These are phyloP conservation scores for Tylopilus felleus DNA, from an alignment of 768 basidiomycete species.

Conservation along the genomic window DNA sequence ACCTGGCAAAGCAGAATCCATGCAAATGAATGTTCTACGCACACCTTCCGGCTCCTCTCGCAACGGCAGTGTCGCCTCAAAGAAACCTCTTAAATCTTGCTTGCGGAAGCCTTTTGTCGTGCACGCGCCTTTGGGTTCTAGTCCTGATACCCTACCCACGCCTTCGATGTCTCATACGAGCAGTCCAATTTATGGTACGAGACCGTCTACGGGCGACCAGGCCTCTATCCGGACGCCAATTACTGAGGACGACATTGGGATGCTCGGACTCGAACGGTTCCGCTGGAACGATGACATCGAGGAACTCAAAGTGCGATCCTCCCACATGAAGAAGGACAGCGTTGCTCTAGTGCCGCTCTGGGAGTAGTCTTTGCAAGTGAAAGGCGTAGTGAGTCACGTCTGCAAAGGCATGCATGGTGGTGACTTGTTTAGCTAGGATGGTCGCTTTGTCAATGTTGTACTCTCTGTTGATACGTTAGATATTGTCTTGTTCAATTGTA, in stretches of 20 bases:
- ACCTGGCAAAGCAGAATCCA: neutral
- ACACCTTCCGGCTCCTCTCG: neutral
- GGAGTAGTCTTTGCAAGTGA: neutral
- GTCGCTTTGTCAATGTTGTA: neutral
- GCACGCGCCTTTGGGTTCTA: neutral
- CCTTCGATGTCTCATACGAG: conserved; percentile 9
- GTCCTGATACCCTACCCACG: neutral
- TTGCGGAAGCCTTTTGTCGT: conserved; percentile 1
- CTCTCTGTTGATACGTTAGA: neutral
- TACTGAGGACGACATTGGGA: conserved; percentile 19
- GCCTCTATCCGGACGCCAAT: conserved; percentile 16
- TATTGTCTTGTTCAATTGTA: neutral
- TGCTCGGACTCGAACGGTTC: conserved; percentile 27
- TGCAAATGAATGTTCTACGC: neutral
- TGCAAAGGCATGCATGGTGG: neutral
- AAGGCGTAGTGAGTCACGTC: neutral
- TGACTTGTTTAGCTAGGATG: neutral
- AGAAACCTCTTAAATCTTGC: conserved; percentile 14
- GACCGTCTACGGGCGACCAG: conserved; percentile 4
- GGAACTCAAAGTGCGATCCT: conserved; percentile 8
- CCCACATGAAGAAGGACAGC: conserved; percentile 23
- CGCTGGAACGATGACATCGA: conserved; percentile 16
- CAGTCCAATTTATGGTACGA: neutral
- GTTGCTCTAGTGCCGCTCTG: conserved; percentile 17
- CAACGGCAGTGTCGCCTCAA: neutral